Base-by-base conservation (phyloP, 305 asterid species). In the Fraxinus albicans region DNA sequence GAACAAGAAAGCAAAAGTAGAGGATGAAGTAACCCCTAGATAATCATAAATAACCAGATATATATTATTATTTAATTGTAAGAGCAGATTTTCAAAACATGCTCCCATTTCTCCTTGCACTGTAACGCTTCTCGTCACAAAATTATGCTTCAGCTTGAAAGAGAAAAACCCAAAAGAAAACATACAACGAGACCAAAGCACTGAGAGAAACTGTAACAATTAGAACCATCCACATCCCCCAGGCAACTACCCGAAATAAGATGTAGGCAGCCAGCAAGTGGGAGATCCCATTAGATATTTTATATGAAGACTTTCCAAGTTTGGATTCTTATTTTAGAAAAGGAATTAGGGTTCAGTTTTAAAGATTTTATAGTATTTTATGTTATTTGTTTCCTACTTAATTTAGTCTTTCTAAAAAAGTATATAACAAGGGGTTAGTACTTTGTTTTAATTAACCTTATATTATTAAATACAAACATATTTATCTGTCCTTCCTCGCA, bases 1-100 rank as follows among this genome's bases (percentile, higher is more conserved):
- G 69, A 79, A 67, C 44, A 47, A 83, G 76, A 76, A 83, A 82
- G 35, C 78, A 79, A 47, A 60, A 74, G 33, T 27, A 40, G 53
- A 21, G 70, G 35, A 85, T 77, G 77, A 82, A 79, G 36, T 74
- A 60, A 67, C 50, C 70, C 15, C 65, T 13, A 67, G 77, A 78
- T 34, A 42, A 76, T 9, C 55, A 31, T 6, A 63, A 77, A 29
- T 8, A 15, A 47, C 13, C 50, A 47, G 15, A 75, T 6, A 36
- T 35, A 12, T 58, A 81, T 69, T 47, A 42, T 21, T 44, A 72
- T n/a, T 17, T 70, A 10, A 63, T 40, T 29, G 72, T 23, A 63
- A 63, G 33, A 8, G 31, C 72, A 63, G 5, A 63, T 23, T 63
- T 63, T 63, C 15, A 23, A 23, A 8, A 63, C 33, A 63, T 23